Evolutionary conservation across 176 grass and related monocot genomes (phyloP), one percentile per base, ranked within the genome.

Genomic region (Cocos nucifera): DNA sequence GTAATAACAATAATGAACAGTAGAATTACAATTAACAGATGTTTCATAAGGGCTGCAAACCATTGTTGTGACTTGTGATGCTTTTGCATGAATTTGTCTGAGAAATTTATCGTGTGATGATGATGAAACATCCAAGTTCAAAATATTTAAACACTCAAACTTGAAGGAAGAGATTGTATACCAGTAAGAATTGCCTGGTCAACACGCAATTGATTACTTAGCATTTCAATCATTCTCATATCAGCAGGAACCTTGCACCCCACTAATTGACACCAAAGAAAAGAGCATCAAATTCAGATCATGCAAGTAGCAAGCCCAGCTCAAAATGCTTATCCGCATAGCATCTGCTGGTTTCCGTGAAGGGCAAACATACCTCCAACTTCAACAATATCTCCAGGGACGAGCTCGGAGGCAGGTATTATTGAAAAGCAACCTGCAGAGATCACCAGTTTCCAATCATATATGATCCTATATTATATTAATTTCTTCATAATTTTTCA

Each of bases 371-470:
- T 88, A 97, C 93, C 93, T 88, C 81, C 93, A 65, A 97, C 84
- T 97, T 97, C 93, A 76, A 97, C 84, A 85, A 97, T 97, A 83
- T 97, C 93, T 73, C 93, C 93, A 80, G 93, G 93, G 48, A 97
- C 87, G 73, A 97, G 93, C 70, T 97, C 93, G 0, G 87, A 85
- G 69, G 87, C 93, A 74, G 87, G 93, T 73, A 97, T 56, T 88
- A 97, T 97, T 63, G 87, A 83, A 85, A 97, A 97, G 59, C 87
- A 91, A 69, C 93, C 93, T 97, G 70, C 55, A 75, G 55, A 74
- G 58, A 79, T 52, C 22, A 83, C 54, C 66, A 81, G 15, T 71
- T 57, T 44, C 51, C 8, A 71, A 70, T 59, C 63, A 9, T 55
- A 21, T 58, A 44, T 44, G 35, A 44, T 44, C 35, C 1, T 14